These are phyloP conservation scores for Saccharomycopsis babjevae DNA, from an alignment of 805 yeast species.

Conservation along the genomic window DNA sequence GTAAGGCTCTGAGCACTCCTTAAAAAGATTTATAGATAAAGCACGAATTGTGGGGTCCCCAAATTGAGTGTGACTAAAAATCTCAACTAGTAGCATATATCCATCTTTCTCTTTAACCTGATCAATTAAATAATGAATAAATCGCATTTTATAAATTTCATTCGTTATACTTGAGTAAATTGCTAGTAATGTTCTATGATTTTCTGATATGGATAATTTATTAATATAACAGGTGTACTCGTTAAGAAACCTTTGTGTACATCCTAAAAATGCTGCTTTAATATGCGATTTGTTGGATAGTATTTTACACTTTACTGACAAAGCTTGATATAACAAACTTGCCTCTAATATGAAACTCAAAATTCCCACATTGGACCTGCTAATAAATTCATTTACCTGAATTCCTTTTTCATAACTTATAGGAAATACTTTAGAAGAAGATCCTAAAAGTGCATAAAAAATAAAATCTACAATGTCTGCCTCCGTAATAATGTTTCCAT, in stretches of 20 bases:
- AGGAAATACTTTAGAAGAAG: conserved; percentile 48
- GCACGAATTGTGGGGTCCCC: conserved; percentile 51
- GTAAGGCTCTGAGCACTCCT: conserved; percentile 46
- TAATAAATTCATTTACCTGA: conserved; percentile 41
- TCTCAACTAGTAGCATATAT: conserved; percentile 42
- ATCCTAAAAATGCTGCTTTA: conserved; percentile 49
- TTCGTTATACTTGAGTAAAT: conserved; percentile 34
- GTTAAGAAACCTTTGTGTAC: conserved; percentile 33
- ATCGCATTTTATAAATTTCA: conserved; percentile 46
- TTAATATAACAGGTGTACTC: conserved; percentile 36
- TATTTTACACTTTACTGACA: conserved; percentile 28
- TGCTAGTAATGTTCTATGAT: conserved; percentile 25
- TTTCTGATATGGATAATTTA: conserved; percentile 29
- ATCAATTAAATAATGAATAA: conserved; percentile 37
- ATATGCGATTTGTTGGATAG: conserved; percentile 36
- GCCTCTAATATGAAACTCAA: conserved; percentile 57
- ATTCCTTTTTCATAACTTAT: conserved; percentile 26
- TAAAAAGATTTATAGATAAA: conserved; percentile 35
- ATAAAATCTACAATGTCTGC: conserved; percentile 36
- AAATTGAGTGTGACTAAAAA: conserved; percentile 41
- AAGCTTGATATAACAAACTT: conserved; percentile 49
- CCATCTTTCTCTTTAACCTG: conserved; percentile 30
- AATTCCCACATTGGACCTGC: conserved; percentile 46
- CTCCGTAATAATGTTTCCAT: conserved; percentile 29
- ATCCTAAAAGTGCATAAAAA: conserved; percentile 48